Percentiles rank a stretch among this genome's conserved stretches.
These are phyloP conservation scores for Coemansia sp. DNA, from an alignment of 192 early-diverging fungal genomes.

Conservation along the genomic window DNA sequence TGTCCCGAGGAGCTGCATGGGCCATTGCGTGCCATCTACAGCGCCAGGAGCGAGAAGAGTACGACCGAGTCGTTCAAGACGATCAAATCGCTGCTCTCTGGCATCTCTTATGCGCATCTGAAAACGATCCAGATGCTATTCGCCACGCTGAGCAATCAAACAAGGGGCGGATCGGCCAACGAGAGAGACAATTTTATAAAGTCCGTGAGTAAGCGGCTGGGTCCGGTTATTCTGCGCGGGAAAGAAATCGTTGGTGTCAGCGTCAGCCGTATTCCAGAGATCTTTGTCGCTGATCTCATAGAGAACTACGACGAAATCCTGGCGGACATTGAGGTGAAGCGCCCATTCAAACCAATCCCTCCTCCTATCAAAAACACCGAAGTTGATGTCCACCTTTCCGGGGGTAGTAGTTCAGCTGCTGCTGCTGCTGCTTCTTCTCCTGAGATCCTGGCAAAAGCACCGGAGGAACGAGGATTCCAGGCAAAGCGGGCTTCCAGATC, in stretches of 20 bases:
- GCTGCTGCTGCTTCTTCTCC: neutral
- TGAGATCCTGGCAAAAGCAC: neutral
- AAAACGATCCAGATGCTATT: constrained; percentile 46
- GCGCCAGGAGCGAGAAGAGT: constrained; percentile 40
- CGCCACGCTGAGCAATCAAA: constrained; percentile 26
- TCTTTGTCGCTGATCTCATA: constrained; percentile 37
- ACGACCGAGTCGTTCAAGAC: constrained; percentile 20
- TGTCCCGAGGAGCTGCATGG: constrained; percentile 74
- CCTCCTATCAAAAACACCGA: constrained; percentile 24
- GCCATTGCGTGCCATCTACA: constrained; percentile 66
- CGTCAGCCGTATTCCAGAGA: constrained; percentile 43
- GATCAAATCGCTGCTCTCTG: constrained; percentile 31
- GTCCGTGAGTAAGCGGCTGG: constrained; percentile 37
- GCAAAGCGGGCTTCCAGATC: neutral
- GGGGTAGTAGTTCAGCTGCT: neutral
- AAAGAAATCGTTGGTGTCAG: constrained; percentile 42
- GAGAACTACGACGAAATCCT: constrained; percentile 50
- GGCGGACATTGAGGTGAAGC: constrained; percentile 18
- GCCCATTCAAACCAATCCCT: constrained; percentile 37
- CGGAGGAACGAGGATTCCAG: neutral
- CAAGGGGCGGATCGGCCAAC: constrained; percentile 12
- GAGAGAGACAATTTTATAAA: constrained; percentile 32
- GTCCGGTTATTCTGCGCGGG: constrained; percentile 53
- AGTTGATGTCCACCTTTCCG: neutral
- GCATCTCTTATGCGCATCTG: constrained; percentile 42